A percentile compares a stretch with the other conserved stretches of the same genome.
These are phyloP conservation scores for Suillus luteus DNA, from an alignment of 768 basidiomycete genomes.

Conservation along the genomic window DNA sequence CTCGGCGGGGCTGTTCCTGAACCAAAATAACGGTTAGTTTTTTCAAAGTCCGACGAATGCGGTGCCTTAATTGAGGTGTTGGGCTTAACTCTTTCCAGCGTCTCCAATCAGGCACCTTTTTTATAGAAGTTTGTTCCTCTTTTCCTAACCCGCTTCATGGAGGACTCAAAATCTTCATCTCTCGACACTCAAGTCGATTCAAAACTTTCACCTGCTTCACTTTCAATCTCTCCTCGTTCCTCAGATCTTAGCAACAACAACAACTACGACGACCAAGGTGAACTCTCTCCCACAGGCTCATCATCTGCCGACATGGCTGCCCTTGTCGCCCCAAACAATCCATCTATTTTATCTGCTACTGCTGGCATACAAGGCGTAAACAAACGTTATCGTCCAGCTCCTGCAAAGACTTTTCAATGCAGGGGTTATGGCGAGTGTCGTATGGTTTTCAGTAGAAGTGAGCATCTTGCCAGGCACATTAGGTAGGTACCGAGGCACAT, in stretches of 20 bases:
- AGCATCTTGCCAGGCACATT: slow-evolving; percentile 95
- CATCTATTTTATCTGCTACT: slow-evolving; percentile 21
- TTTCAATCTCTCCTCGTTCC: slow-evolving; percentile 15
- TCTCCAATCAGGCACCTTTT: slow-evolving; percentile 36
- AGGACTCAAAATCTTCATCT: slow-evolving; percentile 36
- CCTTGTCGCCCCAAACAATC: slow-evolving; percentile 33
- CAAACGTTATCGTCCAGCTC: slow-evolving; percentile 79
- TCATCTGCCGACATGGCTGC: slow-evolving; percentile 32
- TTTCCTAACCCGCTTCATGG: slow-evolving; percentile 34
- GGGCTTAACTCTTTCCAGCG: slow-evolving; percentile 32
- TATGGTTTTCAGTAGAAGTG: slow-evolving; percentile 95
- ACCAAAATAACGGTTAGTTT: slow-evolving; percentile 21
- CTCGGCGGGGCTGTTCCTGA: slow-evolving; percentile 38
- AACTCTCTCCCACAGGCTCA: slow-evolving; percentile 16
- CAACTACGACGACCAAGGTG: slow-evolving; percentile 4
- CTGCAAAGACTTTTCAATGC: slow-evolving; percentile 95
- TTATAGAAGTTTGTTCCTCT: slow-evolving; percentile 36
- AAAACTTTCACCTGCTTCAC: slow-evolving; percentile 9
- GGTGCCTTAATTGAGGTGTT: slow-evolving; percentile 39
- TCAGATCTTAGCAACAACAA: slow-evolving; percentile 10
- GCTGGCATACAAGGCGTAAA: slow-evolving; percentile 31
- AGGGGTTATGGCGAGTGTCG: slow-evolving; percentile 92
- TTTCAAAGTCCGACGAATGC: slow-evolving; percentile 36
- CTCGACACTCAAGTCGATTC: slow-evolving; percentile 26
- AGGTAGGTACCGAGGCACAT: slow-evolving; percentile 56